Evolutionary conservation across 441 rosid genomes (phyloP).

Genomic region (Manihot esculenta): DNA sequence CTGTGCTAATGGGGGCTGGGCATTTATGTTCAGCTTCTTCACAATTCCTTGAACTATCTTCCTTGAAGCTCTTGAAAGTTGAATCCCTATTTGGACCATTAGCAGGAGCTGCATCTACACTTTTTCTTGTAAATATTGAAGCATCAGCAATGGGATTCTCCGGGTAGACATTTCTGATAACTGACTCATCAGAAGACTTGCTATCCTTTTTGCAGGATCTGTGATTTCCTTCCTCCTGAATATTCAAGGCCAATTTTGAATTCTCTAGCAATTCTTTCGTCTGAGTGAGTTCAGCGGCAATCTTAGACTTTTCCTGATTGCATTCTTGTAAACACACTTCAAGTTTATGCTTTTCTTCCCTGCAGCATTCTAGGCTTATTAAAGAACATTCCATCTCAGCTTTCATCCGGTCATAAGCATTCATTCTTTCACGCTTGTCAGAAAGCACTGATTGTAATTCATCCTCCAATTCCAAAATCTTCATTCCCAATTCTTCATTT

Average conservation of each 20-base stretch:
- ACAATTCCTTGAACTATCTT: constrained; percentile 17
- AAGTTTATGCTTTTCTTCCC: constrained; percentile 87
- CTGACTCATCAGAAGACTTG: constrained; percentile 7
- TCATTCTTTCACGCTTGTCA: constrained; percentile 79
- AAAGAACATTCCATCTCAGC: constrained; percentile 95
- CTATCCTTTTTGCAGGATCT: constrained; percentile 28
- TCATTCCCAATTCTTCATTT: constrained; percentile 74
- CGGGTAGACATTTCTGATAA: background rate
- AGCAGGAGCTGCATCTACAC: constrained; percentile 14
- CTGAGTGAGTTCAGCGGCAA: constrained; percentile 54
- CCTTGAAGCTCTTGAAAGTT: constrained; percentile 19
- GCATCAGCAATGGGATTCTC: constrained; percentile 3
- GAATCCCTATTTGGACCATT: constrained; percentile 22
- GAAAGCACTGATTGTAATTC: constrained; percentile 55
- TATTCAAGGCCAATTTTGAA: constrained; percentile 30
- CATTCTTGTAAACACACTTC: constrained; percentile 67
- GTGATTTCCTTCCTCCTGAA: constrained; percentile 36
- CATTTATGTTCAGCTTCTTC: constrained; percentile 31
- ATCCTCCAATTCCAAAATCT: constrained; percentile 72
- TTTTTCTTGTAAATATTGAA: constrained; percentile 18
- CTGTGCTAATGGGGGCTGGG: constrained; percentile 30
- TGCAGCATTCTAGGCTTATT: constrained; percentile 96
- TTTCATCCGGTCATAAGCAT: constrained; percentile 77
- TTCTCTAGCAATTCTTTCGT: constrained; percentile 51
- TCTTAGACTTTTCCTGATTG: constrained; percentile 53